Evolutionary conservation across 2,329 filamentous ascomycete species (phyloP).

Genomic region (Pseudocercospora crystallina): DNA sequence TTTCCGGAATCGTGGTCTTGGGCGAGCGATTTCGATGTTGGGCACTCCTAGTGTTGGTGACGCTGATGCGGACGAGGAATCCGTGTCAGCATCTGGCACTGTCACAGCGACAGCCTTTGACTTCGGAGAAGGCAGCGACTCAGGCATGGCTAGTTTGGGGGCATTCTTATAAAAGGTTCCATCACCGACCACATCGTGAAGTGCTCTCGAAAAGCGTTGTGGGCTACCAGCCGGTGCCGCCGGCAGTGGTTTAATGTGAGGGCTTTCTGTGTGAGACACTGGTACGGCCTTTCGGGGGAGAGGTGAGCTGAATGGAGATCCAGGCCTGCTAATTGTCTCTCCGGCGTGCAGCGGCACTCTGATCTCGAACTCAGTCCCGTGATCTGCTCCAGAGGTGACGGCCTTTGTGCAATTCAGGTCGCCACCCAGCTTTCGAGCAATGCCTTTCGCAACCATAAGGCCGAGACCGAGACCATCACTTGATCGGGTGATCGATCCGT

Average conservation of each 20-base stretch:
- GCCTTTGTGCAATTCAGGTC: slow-evolving; percentile 65
- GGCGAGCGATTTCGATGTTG: slow-evolving; percentile 4
- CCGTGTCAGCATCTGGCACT: slow-evolving; percentile 7
- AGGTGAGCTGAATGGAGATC: slow-evolving; percentile 51
- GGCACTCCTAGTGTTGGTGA: slow-evolving; percentile 18
- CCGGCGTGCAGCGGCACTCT: slow-evolving; percentile 60
- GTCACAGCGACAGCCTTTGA: slow-evolving; percentile 6
- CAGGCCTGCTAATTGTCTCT: slow-evolving; percentile 51
- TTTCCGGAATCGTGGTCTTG: slow-evolving; percentile 23
- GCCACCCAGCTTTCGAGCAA: slow-evolving; percentile 67
- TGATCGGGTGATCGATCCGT: slow-evolving; percentile 65
- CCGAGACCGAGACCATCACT: slow-evolving; percentile 69
- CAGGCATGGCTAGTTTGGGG: not conserved
- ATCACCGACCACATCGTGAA: slow-evolving; percentile 24
- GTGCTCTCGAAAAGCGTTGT: slow-evolving; percentile 24
- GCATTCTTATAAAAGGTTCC: slow-evolving; percentile 3
- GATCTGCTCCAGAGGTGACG: slow-evolving; percentile 58
- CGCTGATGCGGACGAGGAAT: slow-evolving; percentile 11
- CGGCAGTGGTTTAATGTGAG: slow-evolving; percentile 16
- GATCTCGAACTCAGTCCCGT: slow-evolving; percentile 69
- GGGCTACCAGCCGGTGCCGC: slow-evolving; percentile 24
- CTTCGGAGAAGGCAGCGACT: slow-evolving; percentile 25
- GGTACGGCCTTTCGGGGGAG: slow-evolving; percentile 34
- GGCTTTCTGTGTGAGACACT: slow-evolving; percentile 5
- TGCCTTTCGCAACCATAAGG: slow-evolving; percentile 69